A percentile compares a stretch with the other conserved stretches of the same genome.
Conservation (phyloP, 2,329 filamentous ascomycete species). For the Sclerotiophoma versabilis region DNA sequence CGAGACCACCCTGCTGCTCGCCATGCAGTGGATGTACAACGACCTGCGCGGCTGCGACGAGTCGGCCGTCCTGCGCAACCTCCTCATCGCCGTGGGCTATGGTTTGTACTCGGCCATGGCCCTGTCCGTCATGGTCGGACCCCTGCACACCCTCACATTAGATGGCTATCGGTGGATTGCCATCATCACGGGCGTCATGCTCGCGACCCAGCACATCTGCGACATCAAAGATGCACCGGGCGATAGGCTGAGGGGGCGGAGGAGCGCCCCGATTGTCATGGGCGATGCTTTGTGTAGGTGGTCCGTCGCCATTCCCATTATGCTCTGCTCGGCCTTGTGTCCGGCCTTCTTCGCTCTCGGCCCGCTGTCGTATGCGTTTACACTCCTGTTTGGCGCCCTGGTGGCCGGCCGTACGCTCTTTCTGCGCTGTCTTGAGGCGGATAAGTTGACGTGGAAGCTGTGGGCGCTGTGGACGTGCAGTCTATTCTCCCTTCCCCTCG, state of each 20-base stretch:
- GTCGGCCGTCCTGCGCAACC: conserved; percentile 27
- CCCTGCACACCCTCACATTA: neutral
- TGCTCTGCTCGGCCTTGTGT: conserved; percentile 20
- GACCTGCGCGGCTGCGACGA: conserved; percentile 39
- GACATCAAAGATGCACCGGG: conserved; percentile 42
- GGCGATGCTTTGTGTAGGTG: conserved; percentile 25
- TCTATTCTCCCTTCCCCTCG: conserved; percentile 24
- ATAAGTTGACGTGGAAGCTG: conserved; percentile 29
- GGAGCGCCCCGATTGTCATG: conserved; percentile 31
- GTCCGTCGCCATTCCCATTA: conserved; percentile 28
- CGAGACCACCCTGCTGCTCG: conserved; percentile 41
- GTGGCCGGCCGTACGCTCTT: conserved; percentile 19
- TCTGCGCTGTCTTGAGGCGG: conserved; percentile 11
- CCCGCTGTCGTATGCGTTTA: neutral
- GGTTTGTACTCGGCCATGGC: conserved; percentile 19
- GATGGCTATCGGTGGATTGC: conserved; percentile 14
- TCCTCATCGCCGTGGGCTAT: conserved; percentile 26
- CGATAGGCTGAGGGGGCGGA: conserved; percentile 29
- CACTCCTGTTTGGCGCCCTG: conserved; percentile 11
- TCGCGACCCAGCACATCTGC: conserved; percentile 39
- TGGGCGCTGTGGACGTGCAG: conserved; percentile 29
- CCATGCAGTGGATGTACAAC: conserved; percentile 53
- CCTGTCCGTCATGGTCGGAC: conserved; percentile 9
- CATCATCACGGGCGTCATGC: conserved; percentile 21
- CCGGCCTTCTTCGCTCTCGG: conserved; percentile 28